Percentiles rank a stretch among this genome's conserved stretches.
Evolutionary conservation across 2,329 filamentous ascomycete genomes (phyloP).

Genomic region (Fusarium fracticaudum): DNA sequence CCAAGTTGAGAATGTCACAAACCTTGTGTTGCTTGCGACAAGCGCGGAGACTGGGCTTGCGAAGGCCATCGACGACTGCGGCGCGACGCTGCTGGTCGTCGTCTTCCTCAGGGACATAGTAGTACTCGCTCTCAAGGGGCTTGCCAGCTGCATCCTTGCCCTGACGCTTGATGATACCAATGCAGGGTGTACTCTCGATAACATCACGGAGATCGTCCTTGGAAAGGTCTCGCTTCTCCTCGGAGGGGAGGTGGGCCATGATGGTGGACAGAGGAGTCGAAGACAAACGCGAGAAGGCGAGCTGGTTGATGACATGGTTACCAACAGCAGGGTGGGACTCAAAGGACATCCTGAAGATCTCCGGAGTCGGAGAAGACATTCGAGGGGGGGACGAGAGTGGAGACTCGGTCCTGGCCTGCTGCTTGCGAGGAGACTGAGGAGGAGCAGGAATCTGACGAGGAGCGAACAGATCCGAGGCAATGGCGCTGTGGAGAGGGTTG

Average conservation of each 20-base stretch:
- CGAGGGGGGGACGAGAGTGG: constrained; percentile 43
- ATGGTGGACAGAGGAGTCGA: constrained; percentile 92
- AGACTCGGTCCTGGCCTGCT: constrained; percentile 36
- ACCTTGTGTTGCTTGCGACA: constrained; percentile 99
- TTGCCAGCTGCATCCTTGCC: constrained; percentile 98
- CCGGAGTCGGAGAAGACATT: constrained; percentile 32
- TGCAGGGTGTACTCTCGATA: constrained; percentile 78
- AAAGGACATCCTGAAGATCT: constrained; percentile 36
- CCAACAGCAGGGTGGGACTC: constrained; percentile 61
- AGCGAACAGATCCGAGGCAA: constrained; percentile 40
- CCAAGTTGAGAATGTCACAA: constrained; percentile 42
- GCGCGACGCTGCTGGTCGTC: constrained; percentile 79
- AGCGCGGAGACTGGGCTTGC: constrained; percentile 87
- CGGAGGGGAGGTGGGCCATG: constrained; percentile 81
- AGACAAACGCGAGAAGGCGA: constrained; percentile 92
- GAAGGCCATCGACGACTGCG: constrained; percentile 84
- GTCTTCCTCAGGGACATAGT: constrained; percentile 92
- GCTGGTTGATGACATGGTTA: constrained; percentile 94
- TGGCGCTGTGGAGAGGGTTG: constrained; percentile 29
- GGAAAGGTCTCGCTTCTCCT: constrained; percentile 67
- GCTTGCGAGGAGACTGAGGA: constrained; percentile 38
- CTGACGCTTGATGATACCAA: constrained; percentile 88
- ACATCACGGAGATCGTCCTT: constrained; percentile 74
- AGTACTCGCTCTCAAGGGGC: constrained; percentile 93
- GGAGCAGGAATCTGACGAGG: constrained; percentile 36